These are phyloP conservation scores for Marasmius sp. DNA, from an alignment of 1,284 basidiomycete genomes.

Conservation along the genomic window DNA sequence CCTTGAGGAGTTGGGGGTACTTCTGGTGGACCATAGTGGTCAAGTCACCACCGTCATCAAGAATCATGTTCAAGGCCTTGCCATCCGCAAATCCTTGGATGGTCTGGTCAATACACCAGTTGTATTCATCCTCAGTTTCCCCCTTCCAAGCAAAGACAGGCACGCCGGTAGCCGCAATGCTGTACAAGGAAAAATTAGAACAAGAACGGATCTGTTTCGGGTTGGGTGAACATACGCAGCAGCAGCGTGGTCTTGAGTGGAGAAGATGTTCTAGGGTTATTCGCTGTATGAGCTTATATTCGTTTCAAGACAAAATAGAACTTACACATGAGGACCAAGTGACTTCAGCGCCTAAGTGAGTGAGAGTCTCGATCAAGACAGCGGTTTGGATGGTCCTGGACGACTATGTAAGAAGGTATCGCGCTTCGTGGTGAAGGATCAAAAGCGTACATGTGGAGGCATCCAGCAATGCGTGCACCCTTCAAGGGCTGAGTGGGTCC, in stretches of 20 bases:
- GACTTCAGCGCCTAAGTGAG: slow-evolving; percentile 94
- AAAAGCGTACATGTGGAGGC: slow-evolving; percentile 84
- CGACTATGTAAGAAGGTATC: slow-evolving; percentile 4
- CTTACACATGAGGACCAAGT: slow-evolving; percentile 97
- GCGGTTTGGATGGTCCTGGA: slow-evolving; percentile 94
- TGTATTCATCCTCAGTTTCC: slow-evolving; percentile 98
- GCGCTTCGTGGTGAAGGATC: not conserved
- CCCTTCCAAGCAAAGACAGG: slow-evolving; percentile 99
- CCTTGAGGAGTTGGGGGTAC: slow-evolving; percentile 84
- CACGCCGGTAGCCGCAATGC: slow-evolving; percentile 96
- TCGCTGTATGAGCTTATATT: slow-evolving; percentile 8
- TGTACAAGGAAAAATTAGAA: slow-evolving; percentile 24
- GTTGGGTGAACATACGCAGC: slow-evolving; percentile 70
- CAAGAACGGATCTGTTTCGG: not conserved
- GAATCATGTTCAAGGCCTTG: slow-evolving; percentile 96
- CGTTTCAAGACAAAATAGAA: slow-evolving; percentile 18
- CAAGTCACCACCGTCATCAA: slow-evolving; percentile 98
- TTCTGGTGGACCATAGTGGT: slow-evolving; percentile 96
- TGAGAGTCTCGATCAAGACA: slow-evolving; percentile 95
- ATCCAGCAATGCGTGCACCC: slow-evolving; percentile 96
- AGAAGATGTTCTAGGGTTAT: slow-evolving; percentile 89
- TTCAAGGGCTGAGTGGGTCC: slow-evolving; percentile 83
- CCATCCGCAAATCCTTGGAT: slow-evolving; percentile 79
- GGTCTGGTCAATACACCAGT: slow-evolving; percentile 98
- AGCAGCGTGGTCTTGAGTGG: slow-evolving; percentile 98